These are phyloP conservation scores for Panaeolus papilionaceus DNA, from an alignment of 768 basidiomycete genomes.

Conservation along the genomic window DNA sequence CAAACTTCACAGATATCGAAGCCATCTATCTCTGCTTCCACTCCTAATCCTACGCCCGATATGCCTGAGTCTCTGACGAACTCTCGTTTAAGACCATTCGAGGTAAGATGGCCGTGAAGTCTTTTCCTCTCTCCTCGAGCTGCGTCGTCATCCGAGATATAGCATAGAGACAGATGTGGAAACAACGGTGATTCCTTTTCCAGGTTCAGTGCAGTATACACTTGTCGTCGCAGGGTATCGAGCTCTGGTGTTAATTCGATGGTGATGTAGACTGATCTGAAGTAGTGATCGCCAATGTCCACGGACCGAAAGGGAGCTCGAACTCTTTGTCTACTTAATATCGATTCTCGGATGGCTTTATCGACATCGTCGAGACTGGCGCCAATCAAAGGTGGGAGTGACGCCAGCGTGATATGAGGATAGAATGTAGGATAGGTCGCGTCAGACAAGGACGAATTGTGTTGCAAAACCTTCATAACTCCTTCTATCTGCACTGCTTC, in stretches of 20 bases:
- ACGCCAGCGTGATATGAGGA: conserved; percentile 76
- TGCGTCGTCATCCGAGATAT: conserved; percentile 72
- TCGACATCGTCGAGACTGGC: conserved; percentile 32
- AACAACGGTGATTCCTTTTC: conserved; percentile 60
- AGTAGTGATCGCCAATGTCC: conserved; percentile 66
- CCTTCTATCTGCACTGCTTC: conserved; percentile 50
- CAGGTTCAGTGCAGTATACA: conserved; percentile 46
- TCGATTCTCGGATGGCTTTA: conserved; percentile 29
- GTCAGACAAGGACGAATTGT: conserved; percentile 29
- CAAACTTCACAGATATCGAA: conserved; percentile 61
- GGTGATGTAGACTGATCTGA: conserved; percentile 70
- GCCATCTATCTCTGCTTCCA: conserved; percentile 43
- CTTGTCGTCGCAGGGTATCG: conserved; percentile 49
- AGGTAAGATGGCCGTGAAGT: conserved; percentile 49
- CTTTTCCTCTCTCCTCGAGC: conserved; percentile 53
- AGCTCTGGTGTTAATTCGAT: conserved; percentile 54
- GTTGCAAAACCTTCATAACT: conserved; percentile 50
- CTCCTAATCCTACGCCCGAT: conserved; percentile 29
- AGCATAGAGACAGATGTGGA: conserved; percentile 78
- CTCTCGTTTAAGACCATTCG: conserved; percentile 39
- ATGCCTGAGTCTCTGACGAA: conserved; percentile 19
- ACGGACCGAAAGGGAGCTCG: conserved; percentile 57
- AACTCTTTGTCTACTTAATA: conserved; percentile 33
- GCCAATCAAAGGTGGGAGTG: conserved; percentile 38
- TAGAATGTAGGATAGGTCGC: conserved; percentile 64